These are phyloP conservation scores for Aureobasidium lini DNA, from an alignment of 2,329 filamentous ascomycete species.

Conservation along the genomic window DNA sequence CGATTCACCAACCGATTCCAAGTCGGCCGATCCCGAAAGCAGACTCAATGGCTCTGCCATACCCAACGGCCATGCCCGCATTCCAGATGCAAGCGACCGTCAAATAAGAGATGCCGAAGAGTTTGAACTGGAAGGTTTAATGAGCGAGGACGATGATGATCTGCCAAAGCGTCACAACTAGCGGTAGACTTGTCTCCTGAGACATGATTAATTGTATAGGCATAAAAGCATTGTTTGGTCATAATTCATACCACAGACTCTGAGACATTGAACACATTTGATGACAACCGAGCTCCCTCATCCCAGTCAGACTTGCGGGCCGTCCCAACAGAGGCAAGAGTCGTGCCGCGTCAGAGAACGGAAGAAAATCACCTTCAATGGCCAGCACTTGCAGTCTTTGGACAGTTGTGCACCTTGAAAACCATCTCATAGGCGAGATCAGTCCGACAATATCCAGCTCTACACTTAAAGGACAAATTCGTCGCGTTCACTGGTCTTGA, in stretches of 20 bases:
- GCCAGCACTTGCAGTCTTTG: too few species aligned
- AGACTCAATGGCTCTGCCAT: constrained; percentile 21
- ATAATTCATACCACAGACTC: neutral
- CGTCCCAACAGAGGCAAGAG: too few species aligned
- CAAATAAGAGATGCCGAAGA: constrained; percentile 76
- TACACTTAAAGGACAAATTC: too few species aligned
- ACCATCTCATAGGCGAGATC: too few species aligned
- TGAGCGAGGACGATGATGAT: constrained; percentile 74
- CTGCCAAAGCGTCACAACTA: neutral
- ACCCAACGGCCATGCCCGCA: constrained; percentile 39
- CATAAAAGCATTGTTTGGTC: neutral
- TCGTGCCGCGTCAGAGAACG: too few species aligned
- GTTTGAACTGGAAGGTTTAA: constrained; percentile 85
- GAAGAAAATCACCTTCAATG: too few species aligned
- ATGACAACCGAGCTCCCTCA: too few species aligned
- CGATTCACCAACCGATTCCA: constrained; percentile 35
- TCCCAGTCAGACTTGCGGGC: too few species aligned
- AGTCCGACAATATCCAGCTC: too few species aligned
- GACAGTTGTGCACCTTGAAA: too few species aligned
- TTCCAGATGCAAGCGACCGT: constrained; percentile 37
- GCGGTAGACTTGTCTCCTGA: neutral
- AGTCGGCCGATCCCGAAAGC: constrained; percentile 27
- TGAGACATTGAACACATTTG: too few species aligned
- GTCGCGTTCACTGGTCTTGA: too few species aligned
- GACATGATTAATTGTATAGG: neutral